Conservation (phyloP, 257 asterid genomes). For the Ligustrum vulgare region DNA sequence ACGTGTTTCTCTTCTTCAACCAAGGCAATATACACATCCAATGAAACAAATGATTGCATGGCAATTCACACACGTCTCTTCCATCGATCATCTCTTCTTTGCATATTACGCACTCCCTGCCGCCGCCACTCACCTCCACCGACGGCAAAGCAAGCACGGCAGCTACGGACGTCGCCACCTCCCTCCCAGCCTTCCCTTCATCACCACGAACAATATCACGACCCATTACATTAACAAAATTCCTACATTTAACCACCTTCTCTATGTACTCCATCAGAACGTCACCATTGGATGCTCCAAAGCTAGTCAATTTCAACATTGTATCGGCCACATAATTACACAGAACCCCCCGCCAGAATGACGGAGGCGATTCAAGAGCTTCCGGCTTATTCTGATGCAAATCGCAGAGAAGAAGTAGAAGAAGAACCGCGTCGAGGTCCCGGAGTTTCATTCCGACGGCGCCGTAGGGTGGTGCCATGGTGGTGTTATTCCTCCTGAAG, state of each 20-base stretch:
- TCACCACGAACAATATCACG: constrained; percentile 7
- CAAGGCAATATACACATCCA: constrained; percentile 79
- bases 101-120: constrained; percentile 69
- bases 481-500: constrained; percentile 26
- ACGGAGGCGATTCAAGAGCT: constrained; percentile 48
- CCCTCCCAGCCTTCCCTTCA: constrained; percentile 34
- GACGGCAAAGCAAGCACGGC: constrained; percentile 69
- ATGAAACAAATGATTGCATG: constrained; percentile 82
- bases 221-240: constrained; percentile 49
- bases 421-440: constrained; percentile 71
- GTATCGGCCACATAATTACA: constrained; percentile 35
- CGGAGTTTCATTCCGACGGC: constrained; percentile 47
- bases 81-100: constrained; percentile 74
- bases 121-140: constrained; percentile 41
- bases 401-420: constrained; percentile 83
- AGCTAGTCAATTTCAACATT: constrained; percentile 36
- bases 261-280: constrained; percentile 56
- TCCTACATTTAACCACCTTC: constrained; percentile 50
- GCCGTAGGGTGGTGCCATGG: constrained; percentile 16
- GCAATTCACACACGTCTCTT: constrained; percentile 82
- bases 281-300: constrained; percentile 46
- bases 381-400: constrained; percentile 50
- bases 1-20: constrained; percentile 68
- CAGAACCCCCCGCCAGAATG: constrained; percentile 56
- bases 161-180: constrained; percentile 57